Evolutionary conservation across 352 stramenopile genomes (phyloP).

Genomic region (Pythium utonaiense): DNA sequence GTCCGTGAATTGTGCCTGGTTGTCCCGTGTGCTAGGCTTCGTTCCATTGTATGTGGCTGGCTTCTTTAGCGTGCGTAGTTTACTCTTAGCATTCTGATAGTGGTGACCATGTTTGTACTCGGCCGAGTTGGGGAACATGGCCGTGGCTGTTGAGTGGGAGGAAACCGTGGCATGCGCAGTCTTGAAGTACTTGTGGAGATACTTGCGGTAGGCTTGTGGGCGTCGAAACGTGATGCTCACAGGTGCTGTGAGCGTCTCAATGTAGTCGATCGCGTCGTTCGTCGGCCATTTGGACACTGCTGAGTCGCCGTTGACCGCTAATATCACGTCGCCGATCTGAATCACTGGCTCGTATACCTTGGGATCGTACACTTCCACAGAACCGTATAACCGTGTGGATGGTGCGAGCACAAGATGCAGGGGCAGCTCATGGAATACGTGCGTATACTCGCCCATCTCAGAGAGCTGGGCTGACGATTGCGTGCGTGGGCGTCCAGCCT

Average conservation of each 20-base stretch:
- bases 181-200: conserved; percentile 44
- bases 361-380: conserved; percentile 69
- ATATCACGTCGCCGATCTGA: conserved; percentile 64
- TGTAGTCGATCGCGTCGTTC: conserved; percentile 59
- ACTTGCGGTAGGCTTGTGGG: conserved; percentile 50
- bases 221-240: conserved; percentile 51
- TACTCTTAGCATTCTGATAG: conserved; percentile 17
- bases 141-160: conserved; percentile 45
- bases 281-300: conserved; percentile 40
- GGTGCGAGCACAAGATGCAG: conserved; percentile 50
- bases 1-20: neutral
- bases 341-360: conserved; percentile 38
- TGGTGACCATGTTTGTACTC: conserved; percentile 51
- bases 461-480: conserved; percentile 28
- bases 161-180: conserved; percentile 30
- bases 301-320: conserved; percentile 56
- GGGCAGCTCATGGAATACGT: conserved; percentile 51
- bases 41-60: neutral
- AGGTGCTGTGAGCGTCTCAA: conserved; percentile 39
- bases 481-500: neutral
- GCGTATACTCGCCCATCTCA: conserved; percentile 51
- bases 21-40: neutral
- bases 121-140: conserved; percentile 63
- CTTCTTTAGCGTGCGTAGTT: neutral
- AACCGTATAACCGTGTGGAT: conserved; percentile 70